Evolutionary conservation across 208 protist genomes (phyloP).

Genomic region (Lotmaria passim): DNA sequence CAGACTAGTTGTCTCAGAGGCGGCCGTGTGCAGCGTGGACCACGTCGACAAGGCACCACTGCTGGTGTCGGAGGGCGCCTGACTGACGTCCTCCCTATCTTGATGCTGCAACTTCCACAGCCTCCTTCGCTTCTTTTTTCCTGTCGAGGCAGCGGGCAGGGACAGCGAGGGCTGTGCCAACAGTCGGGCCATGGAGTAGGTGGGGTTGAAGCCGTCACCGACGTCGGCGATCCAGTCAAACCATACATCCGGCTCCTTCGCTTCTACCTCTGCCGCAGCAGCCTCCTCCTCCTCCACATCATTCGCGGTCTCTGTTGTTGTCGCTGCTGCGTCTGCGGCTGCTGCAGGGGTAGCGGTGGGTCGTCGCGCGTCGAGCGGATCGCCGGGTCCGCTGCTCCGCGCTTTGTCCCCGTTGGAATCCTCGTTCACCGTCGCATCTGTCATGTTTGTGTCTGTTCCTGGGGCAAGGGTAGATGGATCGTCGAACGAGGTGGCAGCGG

Average conservation of each 20-base stretch:
- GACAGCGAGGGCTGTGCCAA: constrained; percentile 62
- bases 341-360: no score
- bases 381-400: no score
- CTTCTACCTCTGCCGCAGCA: neutral
- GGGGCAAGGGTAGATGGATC: no score
- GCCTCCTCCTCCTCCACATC: no score
- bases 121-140: neutral
- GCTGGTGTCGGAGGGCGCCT: neutral
- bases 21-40: neutral
- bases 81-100: neutral
- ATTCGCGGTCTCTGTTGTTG: neutral
- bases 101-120: neutral
- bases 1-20: constrained; percentile 2
- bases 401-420: no score
- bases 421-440: no score
- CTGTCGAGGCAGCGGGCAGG: constrained; percentile 16
- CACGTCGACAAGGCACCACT: neutral
- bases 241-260: constrained; percentile 54
- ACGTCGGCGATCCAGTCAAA: constrained; percentile 89
- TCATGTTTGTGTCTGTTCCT: no score
- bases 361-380: no score
- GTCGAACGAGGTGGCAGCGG: neutral
- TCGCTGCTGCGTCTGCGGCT: no score
- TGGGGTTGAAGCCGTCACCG: constrained; percentile 89
- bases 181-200: constrained; percentile 81